Evolutionary conservation across 805 yeast genomes (phyloP), one percentile per base, ranked within the genome.

Genomic region (Kuraishia capsulata): DNA sequence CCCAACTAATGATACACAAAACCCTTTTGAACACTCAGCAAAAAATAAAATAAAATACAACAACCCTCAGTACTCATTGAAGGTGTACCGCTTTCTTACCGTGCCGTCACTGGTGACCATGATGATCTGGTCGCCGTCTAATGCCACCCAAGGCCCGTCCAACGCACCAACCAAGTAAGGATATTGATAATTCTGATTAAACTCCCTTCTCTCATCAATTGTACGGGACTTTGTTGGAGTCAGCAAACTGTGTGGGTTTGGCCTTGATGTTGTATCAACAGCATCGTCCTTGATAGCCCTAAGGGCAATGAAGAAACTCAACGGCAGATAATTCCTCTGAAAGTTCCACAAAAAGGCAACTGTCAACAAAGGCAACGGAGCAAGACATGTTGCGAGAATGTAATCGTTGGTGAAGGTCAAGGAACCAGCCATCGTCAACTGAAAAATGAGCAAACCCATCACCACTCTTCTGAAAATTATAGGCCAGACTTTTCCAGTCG

Each of bases 401-500:
- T 79, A 88, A 1, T 94, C 95, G 43, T 81, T 76, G 50, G 83
- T 87, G 40, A 86, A 70, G 2, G 75, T 72, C 42, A 90, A 66
- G 0, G 94, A 78, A 3, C 97, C 97, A 0, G 90, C 87, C 85
- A 89, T 88, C 10, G 96, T 87, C 42, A 90, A 61, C 53, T 92
- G 98, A 57, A 90, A 88, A 13, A 90, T 65, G 25, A 84, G 59
- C 20, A 90, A 60, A 0, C 97, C 97, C 41, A 87, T 54, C 39
- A 84, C 76, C 1, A 89, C 76, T 47, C 98, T 69, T 49, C 95
- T 69, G 52, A 84, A 82, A 2, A 90, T 79, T 36, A 88, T 65
- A 0, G 96, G 95, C 97, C 97, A 90, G 1, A 90, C 94, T 53
- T 83, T 84, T 1, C 97, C 98, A 0, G 96, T 92, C 0, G 96